Evolutionary conservation across 495 filamentous ascomycete genomes (phyloP), one percentile per base, ranked within the genome.

Genomic region (Lasiosphaeris hirsuta): DNA sequence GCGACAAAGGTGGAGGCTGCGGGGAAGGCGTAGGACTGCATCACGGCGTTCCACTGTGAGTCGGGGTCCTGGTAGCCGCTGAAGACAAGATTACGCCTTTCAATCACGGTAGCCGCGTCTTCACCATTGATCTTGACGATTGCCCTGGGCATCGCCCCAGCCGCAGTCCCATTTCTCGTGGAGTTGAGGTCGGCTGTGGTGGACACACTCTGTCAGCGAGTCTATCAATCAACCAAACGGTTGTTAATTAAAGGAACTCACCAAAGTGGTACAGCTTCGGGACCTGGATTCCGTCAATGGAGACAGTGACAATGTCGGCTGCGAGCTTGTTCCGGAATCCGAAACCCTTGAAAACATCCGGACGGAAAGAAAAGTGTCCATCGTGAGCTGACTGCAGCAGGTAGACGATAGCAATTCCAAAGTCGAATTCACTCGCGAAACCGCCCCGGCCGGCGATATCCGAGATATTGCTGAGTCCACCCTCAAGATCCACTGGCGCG

Each of bases 381-480:
- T 83, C 80, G 54, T 82, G 70, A 0, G 79, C 78, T 0, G 72
- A 70, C 7, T 49, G 42, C n/a, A 80, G 60, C 5, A 78, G 64
- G 7, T 66, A 51, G 19, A 62, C 58, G 13, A 83, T 66, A 8
- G 75, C 75, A 8, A 73, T 43, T 19, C 81, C 78, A 59, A 82
- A 81, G 5, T 83, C 76, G 53, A 75, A 82, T 57, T 83, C 79
- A 46, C 69, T 80, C 13, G 56, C 63, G 56, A 72, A 83, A 10
- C 51, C 59, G 8, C 68, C 70, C n/a, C 50, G 48, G 10, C 49
- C 44, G 11, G 59, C 63, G 7, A 52, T 70, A 6, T 49, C 50
- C 8, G 57, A 41, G 51, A 80, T 74, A 6, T 60, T 56, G 51
- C 75, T 69, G 4, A 78, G 61, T 2, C 64, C 66, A n/a, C 59